These are phyloP conservation scores for Zygnema circumcarinatum DNA, from an alignment of 139 green algal genomes.

Conservation along the genomic window DNA sequence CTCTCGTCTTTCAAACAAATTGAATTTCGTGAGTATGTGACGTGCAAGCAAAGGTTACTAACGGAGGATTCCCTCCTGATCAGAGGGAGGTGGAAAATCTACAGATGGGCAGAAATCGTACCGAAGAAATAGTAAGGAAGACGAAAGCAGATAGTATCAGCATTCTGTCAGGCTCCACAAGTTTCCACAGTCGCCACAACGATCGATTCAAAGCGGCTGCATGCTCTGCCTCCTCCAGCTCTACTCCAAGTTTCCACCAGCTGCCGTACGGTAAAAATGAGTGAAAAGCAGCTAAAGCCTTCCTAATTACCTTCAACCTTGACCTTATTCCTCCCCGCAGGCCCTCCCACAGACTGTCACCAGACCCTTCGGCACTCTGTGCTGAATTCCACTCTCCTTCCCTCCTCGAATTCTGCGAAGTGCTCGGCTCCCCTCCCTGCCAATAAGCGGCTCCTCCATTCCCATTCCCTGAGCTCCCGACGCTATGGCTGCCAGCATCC, in stretches of 20 bases:
- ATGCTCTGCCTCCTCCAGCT: neutral
- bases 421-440: neutral
- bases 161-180: neutral
- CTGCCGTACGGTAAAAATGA: neutral
- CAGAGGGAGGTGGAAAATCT: too few relatives aligned
- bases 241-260: neutral
- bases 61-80: too few relatives aligned
- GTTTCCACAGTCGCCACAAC: neutral
- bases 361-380: neutral
- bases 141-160: neutral
- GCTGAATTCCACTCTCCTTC: neutral
- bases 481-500: neutral
- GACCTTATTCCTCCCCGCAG: neutral
- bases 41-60: too few relatives aligned
- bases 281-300: neutral
- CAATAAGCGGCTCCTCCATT: neutral
- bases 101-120: neutral
- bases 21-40: too few relatives aligned
- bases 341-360: neutral
- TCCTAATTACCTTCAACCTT: neutral
- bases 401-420: neutral
- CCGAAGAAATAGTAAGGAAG: neutral
- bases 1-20: too few relatives aligned
- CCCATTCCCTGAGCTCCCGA: neutral
- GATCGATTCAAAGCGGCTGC: neutral